phyloP scores from a whole-genome alignment of 164 flowering plant species.

The Warburgia ugandensis region DNA sequence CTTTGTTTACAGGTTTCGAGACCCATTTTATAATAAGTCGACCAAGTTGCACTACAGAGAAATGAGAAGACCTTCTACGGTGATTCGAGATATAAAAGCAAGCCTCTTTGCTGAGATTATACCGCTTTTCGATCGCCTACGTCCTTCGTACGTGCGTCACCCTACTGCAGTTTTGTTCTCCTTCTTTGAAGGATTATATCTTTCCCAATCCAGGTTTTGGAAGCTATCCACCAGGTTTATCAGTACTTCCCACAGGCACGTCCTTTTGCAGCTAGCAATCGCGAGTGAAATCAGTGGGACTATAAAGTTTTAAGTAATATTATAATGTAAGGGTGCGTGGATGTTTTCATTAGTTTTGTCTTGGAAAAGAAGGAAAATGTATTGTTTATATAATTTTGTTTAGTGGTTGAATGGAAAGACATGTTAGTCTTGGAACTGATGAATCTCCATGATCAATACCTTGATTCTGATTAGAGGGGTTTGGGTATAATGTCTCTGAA shows the following conservation, averaged over 20 bases:
- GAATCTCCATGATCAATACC: conserved; percentile 12
- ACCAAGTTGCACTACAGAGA: neutral
- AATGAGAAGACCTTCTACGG: neutral
- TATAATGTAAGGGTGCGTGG: conserved; percentile 1
- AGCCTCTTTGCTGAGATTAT: too few relatives aligned
- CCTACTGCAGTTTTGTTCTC: too few relatives aligned
- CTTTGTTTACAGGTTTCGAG: conserved; percentile 7
- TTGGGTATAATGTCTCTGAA: neutral
- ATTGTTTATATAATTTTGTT: neutral
- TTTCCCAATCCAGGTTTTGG: too few relatives aligned
- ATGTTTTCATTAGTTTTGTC: conserved; percentile 5
- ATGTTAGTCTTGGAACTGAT: neutral
- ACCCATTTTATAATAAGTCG: neutral
- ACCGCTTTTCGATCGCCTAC: too few relatives aligned
- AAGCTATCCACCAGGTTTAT: too few relatives aligned
- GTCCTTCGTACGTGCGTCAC: too few relatives aligned
- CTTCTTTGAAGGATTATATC: too few relatives aligned
- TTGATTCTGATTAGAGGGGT: conserved; percentile 6
- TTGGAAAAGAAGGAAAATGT: conserved; percentile 6
- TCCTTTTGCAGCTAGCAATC: too few relatives aligned
- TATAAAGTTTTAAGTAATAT: too few relatives aligned
- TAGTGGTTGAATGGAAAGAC: neutral
- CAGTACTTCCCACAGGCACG: too few relatives aligned
- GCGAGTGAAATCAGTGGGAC: too few relatives aligned
- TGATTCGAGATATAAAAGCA: neutral